Conservation (phyloP, 2,329 filamentous ascomycete species). For the Neonectria coccinea region DNA sequence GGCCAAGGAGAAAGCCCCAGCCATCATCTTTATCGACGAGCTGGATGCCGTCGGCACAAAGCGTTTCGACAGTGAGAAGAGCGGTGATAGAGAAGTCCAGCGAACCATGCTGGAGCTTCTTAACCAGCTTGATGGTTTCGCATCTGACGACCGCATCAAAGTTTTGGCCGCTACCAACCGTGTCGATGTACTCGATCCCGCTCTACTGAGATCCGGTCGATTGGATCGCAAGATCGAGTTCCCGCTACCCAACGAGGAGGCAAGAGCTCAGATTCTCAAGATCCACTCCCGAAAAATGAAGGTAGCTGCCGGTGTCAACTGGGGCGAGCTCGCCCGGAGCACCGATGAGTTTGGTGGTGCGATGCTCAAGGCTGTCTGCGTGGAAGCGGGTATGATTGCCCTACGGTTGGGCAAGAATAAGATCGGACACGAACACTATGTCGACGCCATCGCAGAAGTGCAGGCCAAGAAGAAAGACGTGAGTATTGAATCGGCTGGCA, state of each 20-base stretch:
- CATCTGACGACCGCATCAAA: conserved; percentile 96
- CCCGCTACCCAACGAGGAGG: conserved; percentile 96
- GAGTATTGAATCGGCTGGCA: conserved; percentile 49
- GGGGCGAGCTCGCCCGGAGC: conserved; percentile 93
- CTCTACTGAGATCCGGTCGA: conserved; percentile 89
- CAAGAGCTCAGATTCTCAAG: conserved; percentile 93
- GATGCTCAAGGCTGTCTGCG: conserved; percentile 97
- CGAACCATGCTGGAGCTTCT: conserved; percentile 98
- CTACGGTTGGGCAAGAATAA: conserved; percentile 94
- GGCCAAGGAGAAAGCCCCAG: conserved; percentile 97
- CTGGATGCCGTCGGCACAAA: conserved; percentile 98
- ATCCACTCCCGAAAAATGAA: conserved; percentile 99
- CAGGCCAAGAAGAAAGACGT: conserved; percentile 95
- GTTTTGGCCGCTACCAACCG: conserved; percentile 95
- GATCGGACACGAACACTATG: conserved; percentile 98
- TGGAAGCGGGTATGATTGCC: conserved; percentile 99
- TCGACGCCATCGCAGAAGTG: conserved; percentile 97
- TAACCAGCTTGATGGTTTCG: conserved; percentile 98
- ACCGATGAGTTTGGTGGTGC: conserved; percentile 99
- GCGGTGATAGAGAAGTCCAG: conserved; percentile 96
- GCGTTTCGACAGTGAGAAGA: conserved; percentile 98
- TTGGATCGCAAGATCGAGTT: conserved; percentile 98
- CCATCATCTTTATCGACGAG: conserved; percentile 99
- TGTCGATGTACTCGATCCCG: conserved; percentile 92
- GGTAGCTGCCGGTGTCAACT: conserved; percentile 92